phyloP scores from a whole-genome alignment of 73 alveolate species.

The Diophrys appendiculata region DNA sequence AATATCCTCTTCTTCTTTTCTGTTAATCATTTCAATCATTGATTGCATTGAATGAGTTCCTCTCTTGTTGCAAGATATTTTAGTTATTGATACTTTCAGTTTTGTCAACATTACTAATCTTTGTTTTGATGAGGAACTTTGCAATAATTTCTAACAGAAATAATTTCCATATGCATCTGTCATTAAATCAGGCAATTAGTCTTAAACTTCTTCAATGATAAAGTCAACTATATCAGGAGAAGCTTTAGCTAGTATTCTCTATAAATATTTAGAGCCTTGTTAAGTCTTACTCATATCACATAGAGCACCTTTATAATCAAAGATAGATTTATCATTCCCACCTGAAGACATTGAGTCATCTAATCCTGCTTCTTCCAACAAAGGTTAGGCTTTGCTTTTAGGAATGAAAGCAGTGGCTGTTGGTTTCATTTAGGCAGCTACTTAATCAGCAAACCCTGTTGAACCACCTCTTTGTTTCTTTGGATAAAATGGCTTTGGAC shows the following conservation, averaged over 20 bases:
- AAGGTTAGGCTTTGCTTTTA: too few species aligned
- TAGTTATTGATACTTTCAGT: conserved; percentile 67
- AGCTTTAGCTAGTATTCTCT: conserved; percentile 76
- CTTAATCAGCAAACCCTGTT: neutral
- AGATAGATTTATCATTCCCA: conserved; percentile 14
- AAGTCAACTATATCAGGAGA: conserved; percentile 79
- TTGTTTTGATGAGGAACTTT: conserved; percentile 64
- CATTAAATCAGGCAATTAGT: conserved; percentile 71
- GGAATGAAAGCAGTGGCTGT: neutral
- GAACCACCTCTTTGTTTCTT: neutral
- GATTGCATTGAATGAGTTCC: conserved; percentile 93
- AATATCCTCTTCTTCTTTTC: conserved; percentile 87
- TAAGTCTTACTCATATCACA: conserved; percentile 52
- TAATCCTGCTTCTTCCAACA: too few species aligned
- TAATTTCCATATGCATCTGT: conserved; percentile 88
- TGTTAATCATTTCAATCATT: conserved; percentile 73
- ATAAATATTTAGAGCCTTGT: conserved; percentile 79
- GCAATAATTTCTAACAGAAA: conserved; percentile 81
- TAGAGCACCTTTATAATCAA: conserved; percentile 47
- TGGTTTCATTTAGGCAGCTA: conserved; percentile 4
- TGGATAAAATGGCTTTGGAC: too few species aligned
- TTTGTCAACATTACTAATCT: conserved; percentile 67
- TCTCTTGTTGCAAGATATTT: conserved; percentile 81
- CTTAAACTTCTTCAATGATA: conserved; percentile 68
- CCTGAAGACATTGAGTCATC: conserved; percentile 1